Conservation (phyloP, 805 yeast genomes). For the Starmerella vitae region DNA sequence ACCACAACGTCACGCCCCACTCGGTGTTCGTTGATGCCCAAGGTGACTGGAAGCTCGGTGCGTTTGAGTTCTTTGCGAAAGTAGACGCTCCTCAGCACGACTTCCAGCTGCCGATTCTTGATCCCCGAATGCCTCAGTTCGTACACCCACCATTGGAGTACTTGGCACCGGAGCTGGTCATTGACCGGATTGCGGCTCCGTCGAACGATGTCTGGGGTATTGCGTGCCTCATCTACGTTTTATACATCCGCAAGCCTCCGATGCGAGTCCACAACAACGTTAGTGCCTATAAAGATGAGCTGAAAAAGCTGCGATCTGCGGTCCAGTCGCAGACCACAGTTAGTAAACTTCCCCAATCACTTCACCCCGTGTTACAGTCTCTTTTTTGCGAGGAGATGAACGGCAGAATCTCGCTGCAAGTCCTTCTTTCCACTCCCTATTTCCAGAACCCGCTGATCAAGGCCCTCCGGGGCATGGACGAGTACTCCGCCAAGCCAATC, state of each 20-base stretch:
- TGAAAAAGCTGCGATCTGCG: conserved; percentile 27
- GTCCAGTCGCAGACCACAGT: conserved; percentile 28
- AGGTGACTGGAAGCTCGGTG: conserved; percentile 89
- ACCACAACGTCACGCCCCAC: conserved; percentile 64
- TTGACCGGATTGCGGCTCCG: conserved; percentile 48
- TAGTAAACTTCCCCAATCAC: conserved; percentile 40
- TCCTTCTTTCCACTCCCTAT: conserved; percentile 54
- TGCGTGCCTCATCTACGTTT: conserved; percentile 59
- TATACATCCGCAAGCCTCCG: conserved; percentile 42
- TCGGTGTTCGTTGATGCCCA: conserved; percentile 58
- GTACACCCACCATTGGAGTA: conserved; percentile 58
- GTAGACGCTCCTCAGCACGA: conserved; percentile 41
- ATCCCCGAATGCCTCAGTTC: conserved; percentile 62
- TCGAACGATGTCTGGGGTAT: conserved; percentile 75
- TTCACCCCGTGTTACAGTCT: conserved; percentile 27
- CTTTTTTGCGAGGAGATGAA: conserved; percentile 35
- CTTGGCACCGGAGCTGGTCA: conserved; percentile 71
- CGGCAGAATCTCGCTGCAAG: conserved; percentile 47
- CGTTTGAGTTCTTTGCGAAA: conserved; percentile 43
- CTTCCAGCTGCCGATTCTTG: conserved; percentile 54
- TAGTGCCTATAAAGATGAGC: conserved; percentile 36
- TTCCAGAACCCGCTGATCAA: conserved; percentile 75
- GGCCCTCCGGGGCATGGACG: conserved; percentile 70
- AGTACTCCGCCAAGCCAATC: conserved; percentile 56
- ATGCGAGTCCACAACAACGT: conserved; percentile 42